Evolutionary conservation across 179 eudicot genomes (phyloP).

Genomic region (Dionaea muscipula): DNA sequence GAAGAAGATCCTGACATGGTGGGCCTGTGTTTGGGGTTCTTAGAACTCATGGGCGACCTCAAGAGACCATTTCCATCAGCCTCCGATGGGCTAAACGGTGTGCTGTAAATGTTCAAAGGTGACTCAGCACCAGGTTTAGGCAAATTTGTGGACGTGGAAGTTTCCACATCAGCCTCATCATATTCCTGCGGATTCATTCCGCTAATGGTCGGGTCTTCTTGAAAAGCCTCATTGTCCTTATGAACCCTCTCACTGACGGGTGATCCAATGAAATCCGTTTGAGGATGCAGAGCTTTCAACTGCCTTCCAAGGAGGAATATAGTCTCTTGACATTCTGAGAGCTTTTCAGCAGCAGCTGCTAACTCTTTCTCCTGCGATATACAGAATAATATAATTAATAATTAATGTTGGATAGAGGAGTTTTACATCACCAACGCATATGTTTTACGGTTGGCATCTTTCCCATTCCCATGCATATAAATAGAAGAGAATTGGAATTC

Average conservation of each 20-base stretch:
- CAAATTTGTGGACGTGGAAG: constrained; percentile 26
- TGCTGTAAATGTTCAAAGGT: constrained; percentile 31
- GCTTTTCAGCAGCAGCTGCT: constrained; percentile 83
- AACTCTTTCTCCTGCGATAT: constrained; percentile 59
- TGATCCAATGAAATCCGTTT: constrained; percentile 34
- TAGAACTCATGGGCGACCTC: constrained; percentile 44
- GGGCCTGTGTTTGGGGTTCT: constrained; percentile 39
- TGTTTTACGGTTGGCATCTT: background rate
- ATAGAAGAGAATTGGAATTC: too few relatives aligned
- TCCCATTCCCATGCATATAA: too few relatives aligned
- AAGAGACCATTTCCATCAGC: constrained; percentile 30
- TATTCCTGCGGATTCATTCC: constrained; percentile 31
- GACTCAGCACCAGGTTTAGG: constrained; percentile 45
- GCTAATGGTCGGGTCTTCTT: constrained; percentile 50
- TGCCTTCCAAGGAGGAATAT: constrained; percentile 84
- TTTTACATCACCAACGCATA: too few relatives aligned
- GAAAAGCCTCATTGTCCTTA: constrained; percentile 21
- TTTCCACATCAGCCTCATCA: constrained; percentile 34
- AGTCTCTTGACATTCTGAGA: constrained; percentile 93
- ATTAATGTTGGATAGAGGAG: too few relatives aligned
- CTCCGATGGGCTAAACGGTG: constrained; percentile 44
- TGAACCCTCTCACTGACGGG: constrained; percentile 33
- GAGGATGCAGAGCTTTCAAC: constrained; percentile 59
- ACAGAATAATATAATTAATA: background rate
- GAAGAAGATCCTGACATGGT: constrained; percentile 68